Percentiles rank a stretch among this genome's conserved stretches.
phyloP scores from a whole-genome alignment of 2,329 filamentous ascomycete species.

The Botryotinia calthae region DNA sequence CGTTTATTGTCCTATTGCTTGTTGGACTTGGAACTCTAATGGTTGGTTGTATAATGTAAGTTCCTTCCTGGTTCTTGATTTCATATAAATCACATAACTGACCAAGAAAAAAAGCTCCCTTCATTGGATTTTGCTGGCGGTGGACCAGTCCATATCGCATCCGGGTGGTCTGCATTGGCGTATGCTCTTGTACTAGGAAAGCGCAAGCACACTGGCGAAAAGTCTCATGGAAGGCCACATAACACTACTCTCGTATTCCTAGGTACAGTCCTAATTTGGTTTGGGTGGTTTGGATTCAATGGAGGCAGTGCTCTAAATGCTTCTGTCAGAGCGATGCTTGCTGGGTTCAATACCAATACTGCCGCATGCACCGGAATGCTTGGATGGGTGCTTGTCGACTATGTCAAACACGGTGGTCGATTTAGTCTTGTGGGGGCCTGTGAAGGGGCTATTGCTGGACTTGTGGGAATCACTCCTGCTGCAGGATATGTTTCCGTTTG shows the following conservation, averaged over 20 bases:
- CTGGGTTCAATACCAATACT: conserved; percentile 58
- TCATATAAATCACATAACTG: background rate
- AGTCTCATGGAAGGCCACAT: conserved; percentile 55
- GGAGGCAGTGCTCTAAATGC: conserved; percentile 52
- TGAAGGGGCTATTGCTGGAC: conserved; percentile 54
- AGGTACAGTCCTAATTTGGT: conserved; percentile 64
- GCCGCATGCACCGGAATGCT: conserved; percentile 54
- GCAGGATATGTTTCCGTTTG: conserved; percentile 55
- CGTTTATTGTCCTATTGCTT: conserved; percentile 62
- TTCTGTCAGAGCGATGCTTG: conserved; percentile 52
- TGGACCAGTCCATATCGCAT: conserved; percentile 63
- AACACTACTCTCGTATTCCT: conserved; percentile 63
- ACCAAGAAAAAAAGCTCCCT: conserved; percentile 41
- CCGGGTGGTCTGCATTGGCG: conserved; percentile 60
- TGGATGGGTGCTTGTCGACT: conserved; percentile 54
- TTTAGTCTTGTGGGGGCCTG: conserved; percentile 53
- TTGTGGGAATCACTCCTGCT: conserved; percentile 58
- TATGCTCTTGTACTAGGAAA: conserved; percentile 63
- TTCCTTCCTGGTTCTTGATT: background rate
- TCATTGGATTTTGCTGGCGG: conserved; percentile 37
- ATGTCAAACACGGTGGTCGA: conserved; percentile 45
- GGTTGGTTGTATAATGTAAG: conserved; percentile 58
- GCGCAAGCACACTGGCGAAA: conserved; percentile 48
- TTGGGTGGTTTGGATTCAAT: conserved; percentile 57
- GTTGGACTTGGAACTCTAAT: conserved; percentile 66